Conservation (phyloP, 2,329 filamentous ascomycete species). For the Xylaria multiplex region DNA sequence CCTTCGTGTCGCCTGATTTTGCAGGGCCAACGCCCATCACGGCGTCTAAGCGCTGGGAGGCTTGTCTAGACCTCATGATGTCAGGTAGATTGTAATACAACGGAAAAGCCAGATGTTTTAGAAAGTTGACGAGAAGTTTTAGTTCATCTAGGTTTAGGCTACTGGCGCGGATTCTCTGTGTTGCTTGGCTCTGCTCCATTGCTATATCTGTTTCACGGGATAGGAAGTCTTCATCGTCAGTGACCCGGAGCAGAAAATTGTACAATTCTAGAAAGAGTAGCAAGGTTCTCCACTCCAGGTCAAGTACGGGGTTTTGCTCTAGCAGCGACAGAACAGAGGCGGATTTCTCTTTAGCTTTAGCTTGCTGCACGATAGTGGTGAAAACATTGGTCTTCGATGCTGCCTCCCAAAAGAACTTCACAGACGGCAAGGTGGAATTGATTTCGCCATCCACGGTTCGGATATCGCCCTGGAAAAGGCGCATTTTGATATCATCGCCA, state of each 20-base stretch:
- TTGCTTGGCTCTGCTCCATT: slow-evolving; percentile 53
- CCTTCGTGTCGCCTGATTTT: slow-evolving; percentile 27
- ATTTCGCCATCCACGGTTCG: slow-evolving; percentile 50
- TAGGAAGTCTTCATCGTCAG: slow-evolving; percentile 97
- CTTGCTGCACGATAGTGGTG: slow-evolving; percentile 47
- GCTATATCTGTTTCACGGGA: slow-evolving; percentile 58
- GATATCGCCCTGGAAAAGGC: slow-evolving; percentile 82
- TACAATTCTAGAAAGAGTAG: slow-evolving; percentile 94
- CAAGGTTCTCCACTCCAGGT: slow-evolving; percentile 86
- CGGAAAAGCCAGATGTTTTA: slow-evolving; percentile 91
- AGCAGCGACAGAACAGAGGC: slow-evolving; percentile 43
- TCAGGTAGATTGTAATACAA: slow-evolving; percentile 86
- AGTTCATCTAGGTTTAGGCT: slow-evolving; percentile 78
- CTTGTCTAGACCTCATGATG: slow-evolving; percentile 50
- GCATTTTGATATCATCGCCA: slow-evolving; percentile 93
- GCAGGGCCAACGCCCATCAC: slow-evolving; percentile 40
- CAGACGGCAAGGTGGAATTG: slow-evolving; percentile 66
- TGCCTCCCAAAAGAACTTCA: slow-evolving; percentile 85
- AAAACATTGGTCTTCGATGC: slow-evolving; percentile 58
- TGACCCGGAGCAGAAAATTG: slow-evolving; percentile 89
- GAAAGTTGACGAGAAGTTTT: slow-evolving; percentile 78
- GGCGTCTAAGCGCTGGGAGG: slow-evolving; percentile 38
- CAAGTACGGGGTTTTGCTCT: slow-evolving; percentile 51
- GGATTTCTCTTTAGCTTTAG: slow-evolving; percentile 45
- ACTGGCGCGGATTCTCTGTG: slow-evolving; percentile 66